Evolutionary conservation across 257 asterid genomes (phyloP).

Genomic region (Osmanthus fragrans): DNA sequence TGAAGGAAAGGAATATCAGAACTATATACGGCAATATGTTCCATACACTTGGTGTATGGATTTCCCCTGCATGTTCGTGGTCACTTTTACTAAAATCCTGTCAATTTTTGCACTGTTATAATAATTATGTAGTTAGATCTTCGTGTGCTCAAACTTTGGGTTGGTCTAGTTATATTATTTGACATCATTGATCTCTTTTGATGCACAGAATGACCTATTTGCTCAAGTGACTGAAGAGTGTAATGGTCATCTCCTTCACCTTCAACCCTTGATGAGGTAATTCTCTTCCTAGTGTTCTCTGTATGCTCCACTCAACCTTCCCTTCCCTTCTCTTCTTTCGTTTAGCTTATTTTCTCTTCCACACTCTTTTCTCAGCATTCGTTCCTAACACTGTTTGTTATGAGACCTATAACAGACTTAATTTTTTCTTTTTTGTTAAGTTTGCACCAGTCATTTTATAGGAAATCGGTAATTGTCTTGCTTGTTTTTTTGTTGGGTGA

Average conservation of each 20-base stretch:
- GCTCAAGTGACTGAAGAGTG: constrained; percentile 90
- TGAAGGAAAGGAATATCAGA: neutral
- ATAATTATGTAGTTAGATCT: neutral
- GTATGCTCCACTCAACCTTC: neutral
- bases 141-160: neutral
- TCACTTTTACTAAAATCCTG: neutral
- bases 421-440: neutral
- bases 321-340: neutral
- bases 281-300: neutral
- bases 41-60: neutral
- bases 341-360: neutral
- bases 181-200: constrained; percentile 10
- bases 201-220: constrained; percentile 64
- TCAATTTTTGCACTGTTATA: neutral
- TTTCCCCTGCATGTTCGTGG: neutral
- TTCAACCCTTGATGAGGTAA: constrained; percentile 77
- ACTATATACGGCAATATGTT: neutral
- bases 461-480: neutral
- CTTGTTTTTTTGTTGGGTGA: neutral
- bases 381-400: neutral
- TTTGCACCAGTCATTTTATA: neutral
- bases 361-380: neutral
- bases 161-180: constrained; percentile 16
- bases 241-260: constrained; percentile 60
- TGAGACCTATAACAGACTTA: neutral